Base-by-base conservation (phyloP, 2,329 filamentous ascomycete genomes). In the Xylaria sp. region DNA sequence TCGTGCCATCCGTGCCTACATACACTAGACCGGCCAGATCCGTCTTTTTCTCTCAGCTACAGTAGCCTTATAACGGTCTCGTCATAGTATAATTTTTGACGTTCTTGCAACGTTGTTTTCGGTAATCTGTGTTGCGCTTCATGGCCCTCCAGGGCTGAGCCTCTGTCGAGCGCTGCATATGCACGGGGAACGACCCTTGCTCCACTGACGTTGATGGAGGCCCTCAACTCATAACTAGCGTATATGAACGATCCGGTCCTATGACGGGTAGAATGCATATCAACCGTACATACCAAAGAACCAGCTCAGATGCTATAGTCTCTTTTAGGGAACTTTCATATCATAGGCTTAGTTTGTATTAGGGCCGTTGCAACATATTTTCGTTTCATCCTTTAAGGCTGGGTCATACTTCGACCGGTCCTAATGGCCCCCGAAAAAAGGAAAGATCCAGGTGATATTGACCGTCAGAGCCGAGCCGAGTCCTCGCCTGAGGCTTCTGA, bases 401-500 rank as follows among this genome's bases (percentile, higher is more conserved):
- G 39, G 30, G 34, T 14, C 12, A 17, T 32, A 32, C 4, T 47
- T 65, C 64, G 30, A 69, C 62, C 64, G 51, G 60, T 47, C 42
- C 24, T 8, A 21, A 75, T 75, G 73, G 72, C 70, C 55, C 70
- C 64, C 54, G 73, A 73, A 19, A 68, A 53, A 27, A 69, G 70
- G 47, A 68, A 70, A 48, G 68, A 64, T 36, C 42, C 64, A 24
- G 65, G 65, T 39, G 72, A 72, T 64, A 60, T 61, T 21, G 70
- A 65, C 56, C 67, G 71, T 39, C 75, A 68, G 58, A 71, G 68
- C 54, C 75, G 72, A 19, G 65, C 62, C 57, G 71, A 65, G 42
- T 75, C 73, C 9, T 74, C 75, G 32, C 69, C 72, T 21, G 74
- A 76, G 42, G 68, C 65, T n/a, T 71, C 71, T 50, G 72, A 75